Base-by-base conservation (phyloP, 257 asterid genomes). In the Solanum megistacrolobum region DNA sequence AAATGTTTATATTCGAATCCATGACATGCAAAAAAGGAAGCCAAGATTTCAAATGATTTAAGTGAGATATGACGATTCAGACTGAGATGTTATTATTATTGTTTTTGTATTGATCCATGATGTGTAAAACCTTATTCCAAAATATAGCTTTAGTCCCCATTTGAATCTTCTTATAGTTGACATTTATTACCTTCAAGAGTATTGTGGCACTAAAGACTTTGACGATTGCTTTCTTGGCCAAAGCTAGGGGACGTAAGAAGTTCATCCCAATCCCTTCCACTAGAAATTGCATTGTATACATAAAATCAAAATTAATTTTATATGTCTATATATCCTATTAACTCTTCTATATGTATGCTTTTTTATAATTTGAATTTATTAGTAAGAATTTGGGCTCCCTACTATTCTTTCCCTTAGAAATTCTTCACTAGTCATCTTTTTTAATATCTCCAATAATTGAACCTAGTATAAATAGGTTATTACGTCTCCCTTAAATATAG, bases 31-130 rank as follows among this genome's bases (percentile, higher is more conserved):
- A 18, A 20, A 18, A 18, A 6, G 27, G 23, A 72, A 34, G 43
- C 0, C 73, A 66, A 25, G 14, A 27, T 25, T 66, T 12, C 0
- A 9, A 0, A n/a, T 0, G 9, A 1, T 16, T 0, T 48, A 48
- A 48, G 23, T 18, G 21, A 48, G 23, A 6, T 6, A 16, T 29
- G 21, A 68, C 5, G 20, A 13, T 68, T 68, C 0, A 1, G 0
- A 68, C 0, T 27, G 11, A 62, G 6, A 62, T 2, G 14, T 68
- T 5, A 1, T 27, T 27, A 0, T n/a, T 62, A n/a, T 21, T 60
- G 6, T 62, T n/a, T 23, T 62, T 62, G 7, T 62, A n/a, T 62
- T 62, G 7, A 62, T n/a, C 7, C 31, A n/a, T 62, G 16, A 62
- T 0, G 16, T 10, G 31, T 2, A 62, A 62, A n/a, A n/a, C 1